These are phyloP conservation scores for Aquilaria yunnanensis DNA, from an alignment of 345 rosid species.

Conservation along the genomic window DNA sequence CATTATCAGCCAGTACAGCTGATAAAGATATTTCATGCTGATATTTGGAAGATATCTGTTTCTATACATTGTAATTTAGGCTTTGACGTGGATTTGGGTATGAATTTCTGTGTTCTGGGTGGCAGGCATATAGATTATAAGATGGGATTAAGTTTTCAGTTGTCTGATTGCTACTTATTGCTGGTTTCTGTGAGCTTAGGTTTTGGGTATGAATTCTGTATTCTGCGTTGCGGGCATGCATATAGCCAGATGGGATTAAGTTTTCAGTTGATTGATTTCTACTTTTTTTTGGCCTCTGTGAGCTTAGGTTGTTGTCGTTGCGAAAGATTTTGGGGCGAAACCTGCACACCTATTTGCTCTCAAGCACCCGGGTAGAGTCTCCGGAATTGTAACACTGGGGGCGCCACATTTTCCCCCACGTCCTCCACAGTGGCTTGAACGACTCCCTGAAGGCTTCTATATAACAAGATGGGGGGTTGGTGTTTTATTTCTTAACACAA, in stretches of 20 bases:
- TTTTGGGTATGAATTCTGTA: too few species aligned
- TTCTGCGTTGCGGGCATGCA: too few species aligned
- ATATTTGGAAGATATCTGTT: too few species aligned
- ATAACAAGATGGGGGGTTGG: slow-evolving; percentile 38
- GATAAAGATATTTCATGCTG: too few species aligned
- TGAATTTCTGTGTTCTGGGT: too few species aligned
- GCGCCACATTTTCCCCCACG: slow-evolving; percentile 32
- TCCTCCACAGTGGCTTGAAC: background rate
- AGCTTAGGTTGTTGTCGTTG: slow-evolving; percentile 36
- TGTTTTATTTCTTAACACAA: background rate
- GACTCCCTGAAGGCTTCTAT: slow-evolving; percentile 51
- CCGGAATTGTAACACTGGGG: slow-evolving; percentile 40
- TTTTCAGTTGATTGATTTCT: too few species aligned
- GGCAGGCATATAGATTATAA: too few species aligned
- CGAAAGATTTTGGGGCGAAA: slow-evolving; percentile 36
- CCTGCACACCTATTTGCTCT: slow-evolving; percentile 32
- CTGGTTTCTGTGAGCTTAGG: background rate
- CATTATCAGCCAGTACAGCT: too few species aligned
- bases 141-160: too few species aligned
- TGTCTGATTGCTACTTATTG: background rate
- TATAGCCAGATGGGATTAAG: too few species aligned
- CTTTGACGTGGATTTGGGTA: too few species aligned
- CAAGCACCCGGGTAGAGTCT: slow-evolving; percentile 33
- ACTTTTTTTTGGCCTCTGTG: background rate
- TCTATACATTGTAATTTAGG: too few species aligned